A percentile compares a stretch with the other conserved stretches of the same genome.
Evolutionary conservation across 2,329 filamentous ascomycete genomes (phyloP).

Genomic region (Sarocladium kiliense): DNA sequence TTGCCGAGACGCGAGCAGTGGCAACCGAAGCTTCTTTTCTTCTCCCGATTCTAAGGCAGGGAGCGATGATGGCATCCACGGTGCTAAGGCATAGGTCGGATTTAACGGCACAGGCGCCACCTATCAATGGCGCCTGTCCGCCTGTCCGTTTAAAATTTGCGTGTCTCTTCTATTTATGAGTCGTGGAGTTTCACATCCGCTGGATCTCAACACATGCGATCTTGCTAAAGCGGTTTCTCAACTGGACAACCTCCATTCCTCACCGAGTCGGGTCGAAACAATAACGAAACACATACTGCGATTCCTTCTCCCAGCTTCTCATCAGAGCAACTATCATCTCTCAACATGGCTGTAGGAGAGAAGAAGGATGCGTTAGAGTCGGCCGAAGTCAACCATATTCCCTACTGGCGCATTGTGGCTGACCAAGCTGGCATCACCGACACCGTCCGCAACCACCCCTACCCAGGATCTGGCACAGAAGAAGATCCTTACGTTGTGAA

Average conservation of each 20-base stretch:
- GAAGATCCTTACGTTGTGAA: conserved; percentile 59
- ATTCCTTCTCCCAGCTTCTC: no score
- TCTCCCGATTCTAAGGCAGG: neutral
- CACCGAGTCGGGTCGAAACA: neutral
- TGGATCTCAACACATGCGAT: no score
- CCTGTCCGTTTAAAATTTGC: no score
- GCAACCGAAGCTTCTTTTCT: neutral
- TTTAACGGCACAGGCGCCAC: no score
- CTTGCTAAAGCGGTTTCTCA: no score
- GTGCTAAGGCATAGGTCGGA: no score
- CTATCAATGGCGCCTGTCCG: no score
- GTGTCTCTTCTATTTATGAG: no score
- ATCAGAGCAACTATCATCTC: neutral
- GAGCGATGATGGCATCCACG: neutral
- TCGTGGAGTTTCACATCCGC: no score
- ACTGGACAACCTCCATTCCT: no score
- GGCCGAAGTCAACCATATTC: neutral
- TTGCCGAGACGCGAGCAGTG: neutral
- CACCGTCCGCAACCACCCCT: conserved; percentile 43
- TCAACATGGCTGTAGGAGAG: neutral
- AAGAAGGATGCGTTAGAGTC: neutral
- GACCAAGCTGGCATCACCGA: conserved; percentile 48
- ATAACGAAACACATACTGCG: no score
- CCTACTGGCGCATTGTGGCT: conserved; percentile 4
- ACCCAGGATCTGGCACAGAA: conserved; percentile 54